Evolutionary conservation across 768 basidiomycete species (phyloP).

Genomic region (Tricholoma sp.): DNA sequence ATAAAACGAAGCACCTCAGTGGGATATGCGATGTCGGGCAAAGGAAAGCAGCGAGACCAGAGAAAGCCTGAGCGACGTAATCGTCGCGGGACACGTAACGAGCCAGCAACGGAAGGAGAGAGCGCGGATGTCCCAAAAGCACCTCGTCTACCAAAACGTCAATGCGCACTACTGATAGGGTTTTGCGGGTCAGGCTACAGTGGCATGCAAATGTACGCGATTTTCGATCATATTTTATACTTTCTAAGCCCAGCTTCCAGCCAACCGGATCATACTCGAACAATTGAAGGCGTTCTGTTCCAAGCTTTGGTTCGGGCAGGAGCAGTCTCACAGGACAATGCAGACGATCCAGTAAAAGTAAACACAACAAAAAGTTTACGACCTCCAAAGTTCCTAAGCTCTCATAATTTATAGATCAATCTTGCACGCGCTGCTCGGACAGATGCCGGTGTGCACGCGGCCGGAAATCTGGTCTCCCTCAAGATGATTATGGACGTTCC

Average conservation of each 20-base stretch:
- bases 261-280: slow-evolving; percentile 62
- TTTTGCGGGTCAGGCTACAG: slow-evolving; percentile 90
- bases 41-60: slow-evolving; percentile 31
- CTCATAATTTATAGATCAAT: slow-evolving; percentile 50
- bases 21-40: slow-evolving; percentile 6
- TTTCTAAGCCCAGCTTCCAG: slow-evolving; percentile 29
- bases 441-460: slow-evolving; percentile 96
- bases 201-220: slow-evolving; percentile 94
- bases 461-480: slow-evolving; percentile 88
- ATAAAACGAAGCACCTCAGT: background rate
- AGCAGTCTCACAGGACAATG: slow-evolving; percentile 92
- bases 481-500: slow-evolving; percentile 84
- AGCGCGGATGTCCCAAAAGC: slow-evolving; percentile 31
- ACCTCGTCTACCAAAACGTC: slow-evolving; percentile 73
- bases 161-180: slow-evolving; percentile 80
- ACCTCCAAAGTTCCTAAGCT: background rate
- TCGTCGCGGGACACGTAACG: slow-evolving; percentile 38
- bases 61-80: slow-evolving; percentile 34
- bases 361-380: background rate
- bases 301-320: slow-evolving; percentile 84
- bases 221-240: background rate
- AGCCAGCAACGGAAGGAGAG: slow-evolving; percentile 20
- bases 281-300: slow-evolving; percentile 90
- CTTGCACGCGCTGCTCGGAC: slow-evolving; percentile 90
- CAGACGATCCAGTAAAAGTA: slow-evolving; percentile 86